These are phyloP conservation scores for Solanum medicagineum DNA, from an alignment of 257 asterid genomes.

Conservation along the genomic window DNA sequence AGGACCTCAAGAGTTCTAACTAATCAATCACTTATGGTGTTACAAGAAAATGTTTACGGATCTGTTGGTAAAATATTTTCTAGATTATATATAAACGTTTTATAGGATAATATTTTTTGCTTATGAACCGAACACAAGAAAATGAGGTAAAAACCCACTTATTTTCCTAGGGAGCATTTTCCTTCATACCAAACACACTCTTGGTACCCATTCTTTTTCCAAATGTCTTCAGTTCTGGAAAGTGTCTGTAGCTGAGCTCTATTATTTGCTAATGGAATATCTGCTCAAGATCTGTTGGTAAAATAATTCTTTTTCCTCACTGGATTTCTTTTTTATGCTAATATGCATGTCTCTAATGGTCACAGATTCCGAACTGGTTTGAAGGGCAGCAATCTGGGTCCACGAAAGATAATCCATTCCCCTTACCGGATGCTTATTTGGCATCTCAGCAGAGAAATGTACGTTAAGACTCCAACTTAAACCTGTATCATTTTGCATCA, in stretches of 20 bases:
- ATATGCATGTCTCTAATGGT: not conserved
- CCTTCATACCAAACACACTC: not conserved
- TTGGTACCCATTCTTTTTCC: not conserved
- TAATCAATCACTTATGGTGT: not conserved
- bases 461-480: conserved; percentile 1
- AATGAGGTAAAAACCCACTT: not conserved
- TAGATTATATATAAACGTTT: not conserved
- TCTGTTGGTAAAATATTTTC: not conserved
- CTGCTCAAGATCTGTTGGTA: not conserved
- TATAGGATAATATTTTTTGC: not conserved
- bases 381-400: conserved; percentile 54
- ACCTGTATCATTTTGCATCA: not conserved
- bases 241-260: not conserved
- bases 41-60: not conserved
- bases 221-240: not conserved
- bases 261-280: not conserved
- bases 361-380: conserved; percentile 78
- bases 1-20: not conserved
- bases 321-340: not conserved
- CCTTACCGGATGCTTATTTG: conserved; percentile 76
- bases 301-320: not conserved
- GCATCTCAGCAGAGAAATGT: conserved; percentile 81
- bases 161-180: not conserved
- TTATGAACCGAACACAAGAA: not conserved
- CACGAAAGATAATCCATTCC: conserved; percentile 77